A percentile compares a stretch with the other conserved stretches of the same genome.
Evolutionary conservation across 1,284 basidiomycete species (phyloP).

Genomic region (Wolfiporia cocos): DNA sequence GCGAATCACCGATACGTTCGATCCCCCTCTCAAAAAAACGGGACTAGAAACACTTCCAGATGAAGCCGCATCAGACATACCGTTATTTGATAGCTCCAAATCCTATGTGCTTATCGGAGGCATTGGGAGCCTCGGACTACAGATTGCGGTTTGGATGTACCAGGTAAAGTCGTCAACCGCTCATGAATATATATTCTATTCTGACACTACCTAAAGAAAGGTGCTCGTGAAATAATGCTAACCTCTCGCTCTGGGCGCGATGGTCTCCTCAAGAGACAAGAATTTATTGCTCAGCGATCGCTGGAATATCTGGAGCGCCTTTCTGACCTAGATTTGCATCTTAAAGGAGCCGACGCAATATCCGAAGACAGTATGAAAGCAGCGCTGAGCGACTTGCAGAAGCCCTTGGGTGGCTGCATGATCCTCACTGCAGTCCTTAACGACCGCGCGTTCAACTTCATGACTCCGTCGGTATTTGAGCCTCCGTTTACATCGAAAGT

Average conservation of each 20-base stretch:
- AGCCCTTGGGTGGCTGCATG: conserved; percentile 30
- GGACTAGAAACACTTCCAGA: background rate
- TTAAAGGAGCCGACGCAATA: conserved; percentile 26
- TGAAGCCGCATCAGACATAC: background rate
- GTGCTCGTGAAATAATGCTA: conserved; percentile 30
- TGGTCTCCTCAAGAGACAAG: conserved; percentile 14
- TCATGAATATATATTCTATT: background rate
- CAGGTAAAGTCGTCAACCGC: conserved; percentile 19
- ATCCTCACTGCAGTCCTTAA: conserved; percentile 27
- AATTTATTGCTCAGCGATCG: conserved; percentile 21
- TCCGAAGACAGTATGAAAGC: conserved; percentile 13
- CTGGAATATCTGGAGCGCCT: conserved; percentile 26
- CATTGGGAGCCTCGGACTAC: conserved; percentile 23
- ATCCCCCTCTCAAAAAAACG: background rate
- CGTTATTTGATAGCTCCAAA: conserved; percentile 10
- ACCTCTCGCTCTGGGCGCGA: conserved; percentile 31
- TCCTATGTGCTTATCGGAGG: conserved; percentile 19
- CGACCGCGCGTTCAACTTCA: conserved; percentile 27
- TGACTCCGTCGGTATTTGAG: conserved; percentile 27
- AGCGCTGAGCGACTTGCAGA: conserved; percentile 17
- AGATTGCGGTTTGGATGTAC: conserved; percentile 35
- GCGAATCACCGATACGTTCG: background rate
- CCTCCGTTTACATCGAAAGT: conserved; percentile 26
- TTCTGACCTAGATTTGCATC: conserved; percentile 22
- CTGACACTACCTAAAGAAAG: conserved; percentile 21